A percentile compares a stretch with the other conserved stretches of the same genome.
Evolutionary conservation across 2,329 filamentous ascomycete species (phyloP).

Genomic region (Blastomyces parvus): DNA sequence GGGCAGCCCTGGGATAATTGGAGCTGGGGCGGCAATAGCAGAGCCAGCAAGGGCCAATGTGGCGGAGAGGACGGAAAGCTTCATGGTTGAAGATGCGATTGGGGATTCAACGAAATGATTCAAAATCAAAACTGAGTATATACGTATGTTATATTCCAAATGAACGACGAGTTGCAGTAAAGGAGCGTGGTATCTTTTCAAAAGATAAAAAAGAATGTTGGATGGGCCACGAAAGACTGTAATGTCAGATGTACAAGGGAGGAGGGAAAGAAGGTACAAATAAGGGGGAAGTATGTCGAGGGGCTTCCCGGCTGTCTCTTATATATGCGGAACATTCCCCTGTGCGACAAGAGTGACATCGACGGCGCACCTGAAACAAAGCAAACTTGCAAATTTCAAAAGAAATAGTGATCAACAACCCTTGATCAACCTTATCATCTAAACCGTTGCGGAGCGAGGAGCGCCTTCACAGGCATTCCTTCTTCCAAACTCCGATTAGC

Average conservation of each 20-base stretch:
- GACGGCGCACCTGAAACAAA: not conserved
- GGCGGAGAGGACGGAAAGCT: not conserved
- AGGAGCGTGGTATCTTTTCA: not conserved
- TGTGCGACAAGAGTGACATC: not conserved
- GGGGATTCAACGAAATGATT: not conserved
- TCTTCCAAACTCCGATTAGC: not conserved
- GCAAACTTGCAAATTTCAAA: not conserved
- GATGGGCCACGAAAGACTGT: not conserved
- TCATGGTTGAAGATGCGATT: not conserved
- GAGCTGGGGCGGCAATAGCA: not conserved
- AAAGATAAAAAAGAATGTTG: not conserved
- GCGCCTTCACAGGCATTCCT: not conserved
- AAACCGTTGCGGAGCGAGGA: not conserved
- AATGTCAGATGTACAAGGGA: not conserved
- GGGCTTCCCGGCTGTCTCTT: not conserved
- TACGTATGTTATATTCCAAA: not conserved
- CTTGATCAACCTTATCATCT: not conserved
- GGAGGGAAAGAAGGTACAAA: too few relatives aligned
- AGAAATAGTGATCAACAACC: slow-evolving; percentile 1
- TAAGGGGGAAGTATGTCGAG: not conserved
- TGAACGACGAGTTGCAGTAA: not conserved
- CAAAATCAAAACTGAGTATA: not conserved
- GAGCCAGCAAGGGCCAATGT: not conserved
- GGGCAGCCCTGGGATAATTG: not conserved
- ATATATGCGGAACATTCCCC: not conserved